A percentile compares a stretch with the other conserved stretches of the same genome.
Conservation (phyloP, 192 early-diverging fungal species). For the Geosiphon pyriformis region DNA sequence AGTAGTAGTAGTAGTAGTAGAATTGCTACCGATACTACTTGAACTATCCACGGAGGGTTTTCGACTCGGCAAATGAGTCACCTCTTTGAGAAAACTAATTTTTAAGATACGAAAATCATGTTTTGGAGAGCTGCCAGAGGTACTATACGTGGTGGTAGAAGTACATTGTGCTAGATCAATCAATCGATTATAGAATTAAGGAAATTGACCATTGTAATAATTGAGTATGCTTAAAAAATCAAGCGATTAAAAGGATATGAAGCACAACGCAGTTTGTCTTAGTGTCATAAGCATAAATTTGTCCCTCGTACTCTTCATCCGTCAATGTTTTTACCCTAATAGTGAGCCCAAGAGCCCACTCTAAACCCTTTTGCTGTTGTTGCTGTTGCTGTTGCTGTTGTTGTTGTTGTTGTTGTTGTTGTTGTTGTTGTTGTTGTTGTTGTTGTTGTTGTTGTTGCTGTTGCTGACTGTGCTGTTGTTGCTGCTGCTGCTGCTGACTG, state of each 20-base stretch:
- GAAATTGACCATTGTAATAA: constrained; percentile 3
- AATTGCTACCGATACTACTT: not conserved
- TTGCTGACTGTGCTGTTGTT: not conserved
- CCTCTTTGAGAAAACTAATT: constrained; percentile 55
- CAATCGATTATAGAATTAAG: not conserved
- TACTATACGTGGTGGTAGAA: constrained; percentile 9
- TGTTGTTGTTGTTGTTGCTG: not conserved
- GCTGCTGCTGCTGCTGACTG: not conserved
- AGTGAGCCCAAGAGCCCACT: constrained; percentile 40
- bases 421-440: not conserved
- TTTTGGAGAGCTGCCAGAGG: constrained; percentile 27
- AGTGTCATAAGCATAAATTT: constrained; percentile 52
- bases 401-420: constrained; percentile 26
- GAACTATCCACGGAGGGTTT: constrained; percentile 12
- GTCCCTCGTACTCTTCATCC: constrained; percentile 50
- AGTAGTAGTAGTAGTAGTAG: not conserved
- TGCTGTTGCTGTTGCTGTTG: not conserved
- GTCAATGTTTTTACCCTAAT: constrained; percentile 44
- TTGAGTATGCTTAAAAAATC: constrained; percentile 6
- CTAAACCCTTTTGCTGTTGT: constrained; percentile 33
- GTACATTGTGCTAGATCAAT: constrained; percentile 34
- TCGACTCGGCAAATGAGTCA: constrained; percentile 29
- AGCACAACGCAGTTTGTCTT: constrained; percentile 57
- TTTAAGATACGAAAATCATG: constrained; percentile 54
- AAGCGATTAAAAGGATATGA: constrained; percentile 52